phyloP scores from a whole-genome alignment of 208 protist genomes.

The Lotmaria passim region DNA sequence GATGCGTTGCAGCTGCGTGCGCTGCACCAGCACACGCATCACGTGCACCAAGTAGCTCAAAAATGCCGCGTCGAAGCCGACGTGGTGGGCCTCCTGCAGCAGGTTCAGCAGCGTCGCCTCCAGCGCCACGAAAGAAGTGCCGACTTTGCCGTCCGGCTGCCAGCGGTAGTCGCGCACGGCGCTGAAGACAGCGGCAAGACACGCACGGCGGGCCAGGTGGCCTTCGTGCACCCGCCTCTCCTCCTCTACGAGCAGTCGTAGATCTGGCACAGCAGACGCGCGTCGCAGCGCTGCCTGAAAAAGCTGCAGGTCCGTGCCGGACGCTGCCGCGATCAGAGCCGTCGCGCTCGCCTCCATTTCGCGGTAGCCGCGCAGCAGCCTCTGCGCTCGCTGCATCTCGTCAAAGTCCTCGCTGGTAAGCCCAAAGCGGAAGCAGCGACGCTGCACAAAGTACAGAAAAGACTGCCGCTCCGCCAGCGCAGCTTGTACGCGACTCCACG shows the following conservation, averaged over 20 bases:
- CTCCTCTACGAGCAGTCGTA: slow-evolving; percentile 26
- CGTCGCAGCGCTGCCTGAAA: slow-evolving; percentile 31
- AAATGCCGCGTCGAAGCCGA: slow-evolving; percentile 8
- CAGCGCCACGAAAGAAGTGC: slow-evolving; percentile 4
- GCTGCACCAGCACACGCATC: slow-evolving; percentile 27
- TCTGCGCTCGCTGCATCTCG: slow-evolving; percentile 51
- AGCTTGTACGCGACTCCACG: slow-evolving; percentile 37
- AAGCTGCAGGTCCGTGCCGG: slow-evolving; percentile 14
- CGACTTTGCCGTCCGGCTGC: not conserved
- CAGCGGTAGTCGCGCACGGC: slow-evolving; percentile 16
- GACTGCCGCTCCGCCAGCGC: slow-evolving; percentile 43
- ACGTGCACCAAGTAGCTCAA: slow-evolving; percentile 15
- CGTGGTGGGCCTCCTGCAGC: slow-evolving; percentile 3
- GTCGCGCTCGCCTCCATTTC: slow-evolving; percentile 33
- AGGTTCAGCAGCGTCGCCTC: slow-evolving; percentile 22
- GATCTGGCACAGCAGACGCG: slow-evolving; percentile 14
- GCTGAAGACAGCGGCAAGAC: slow-evolving; percentile 12
- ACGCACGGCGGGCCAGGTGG: slow-evolving; percentile 21
- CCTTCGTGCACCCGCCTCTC: slow-evolving; percentile 13
- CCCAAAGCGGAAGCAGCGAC: slow-evolving; percentile 58
- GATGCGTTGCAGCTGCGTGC: slow-evolving; percentile 28
- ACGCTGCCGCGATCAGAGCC: slow-evolving; percentile 22
- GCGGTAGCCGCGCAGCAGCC: slow-evolving; percentile 41
- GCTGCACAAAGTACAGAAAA: slow-evolving; percentile 54
- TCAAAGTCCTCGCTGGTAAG: slow-evolving; percentile 37